phyloP scores from a whole-genome alignment of 1,284 basidiomycete species.

The Schizopora paradoxa region DNA sequence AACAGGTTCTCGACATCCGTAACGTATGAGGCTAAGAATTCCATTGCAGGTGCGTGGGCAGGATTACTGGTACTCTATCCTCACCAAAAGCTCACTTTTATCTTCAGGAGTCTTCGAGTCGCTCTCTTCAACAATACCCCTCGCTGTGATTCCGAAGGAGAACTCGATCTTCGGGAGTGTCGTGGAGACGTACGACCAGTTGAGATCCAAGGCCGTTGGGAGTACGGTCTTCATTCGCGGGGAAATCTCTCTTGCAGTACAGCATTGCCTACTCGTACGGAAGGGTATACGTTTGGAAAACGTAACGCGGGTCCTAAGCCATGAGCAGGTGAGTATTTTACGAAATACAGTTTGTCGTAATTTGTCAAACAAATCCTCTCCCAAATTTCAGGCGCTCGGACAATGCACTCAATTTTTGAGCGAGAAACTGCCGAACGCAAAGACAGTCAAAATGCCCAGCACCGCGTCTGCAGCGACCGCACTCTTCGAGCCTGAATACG shows the following conservation, averaged over 20 bases:
- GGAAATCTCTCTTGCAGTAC: slow-evolving; percentile 51
- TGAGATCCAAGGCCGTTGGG: slow-evolving; percentile 42
- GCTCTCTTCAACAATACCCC: slow-evolving; percentile 35
- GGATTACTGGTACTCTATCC: neutral
- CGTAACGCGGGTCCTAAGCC: slow-evolving; percentile 57
- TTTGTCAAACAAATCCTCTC: slow-evolving; percentile 9
- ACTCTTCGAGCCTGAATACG: slow-evolving; percentile 32
- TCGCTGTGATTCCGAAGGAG: slow-evolving; percentile 69
- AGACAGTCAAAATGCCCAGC: slow-evolving; percentile 50
- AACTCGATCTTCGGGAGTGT: slow-evolving; percentile 73
- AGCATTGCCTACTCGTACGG: slow-evolving; percentile 61
- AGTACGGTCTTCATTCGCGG: slow-evolving; percentile 47
- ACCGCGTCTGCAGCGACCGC: slow-evolving; percentile 63
- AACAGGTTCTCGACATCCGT: slow-evolving; percentile 49
- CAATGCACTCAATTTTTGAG: slow-evolving; percentile 62
- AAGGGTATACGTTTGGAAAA: slow-evolving; percentile 47
- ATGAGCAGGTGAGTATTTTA: slow-evolving; percentile 56
- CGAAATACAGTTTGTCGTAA: slow-evolving; percentile 3
- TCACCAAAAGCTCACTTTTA: slow-evolving; percentile 8
- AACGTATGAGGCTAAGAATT: slow-evolving; percentile 44
- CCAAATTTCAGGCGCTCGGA: slow-evolving; percentile 56
- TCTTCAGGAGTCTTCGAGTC: slow-evolving; percentile 50
- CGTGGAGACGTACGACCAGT: slow-evolving; percentile 62
- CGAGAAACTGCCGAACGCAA: slow-evolving; percentile 45
- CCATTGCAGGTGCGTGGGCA: slow-evolving; percentile 45